Evolutionary conservation across 257 asterid genomes (phyloP), one percentile per base, ranked within the genome.

Genomic region (Penstemon newberryi): DNA sequence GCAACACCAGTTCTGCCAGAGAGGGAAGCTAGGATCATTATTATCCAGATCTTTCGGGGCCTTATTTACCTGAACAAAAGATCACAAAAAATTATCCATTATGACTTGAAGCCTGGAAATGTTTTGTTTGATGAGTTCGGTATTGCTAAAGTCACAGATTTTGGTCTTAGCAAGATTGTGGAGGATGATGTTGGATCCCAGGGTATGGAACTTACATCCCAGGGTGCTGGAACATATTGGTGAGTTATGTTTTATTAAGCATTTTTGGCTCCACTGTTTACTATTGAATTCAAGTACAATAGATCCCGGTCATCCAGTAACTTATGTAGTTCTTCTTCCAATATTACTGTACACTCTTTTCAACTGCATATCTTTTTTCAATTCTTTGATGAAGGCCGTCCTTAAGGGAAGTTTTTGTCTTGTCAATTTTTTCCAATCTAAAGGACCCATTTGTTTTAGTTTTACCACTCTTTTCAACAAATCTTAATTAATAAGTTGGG

Each of bases 161-260:
- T 94, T 74, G 99, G 99, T 71, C 97, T 91, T 72, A 94, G 99
- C 89, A 94, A 94, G 92, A 94, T 94, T 57, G 96, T 94, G 66
- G 99, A 91, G 84, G 95, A 89, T 67, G 84, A 91, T 81, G 99
- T 91, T 70, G 99, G 99, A 67, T 94, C 99, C 63, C 96, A 87
- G 77, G 99, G 99, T 74, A 94, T 94, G 99, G 99, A 94, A 80
- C 97, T 94, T 70, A 94, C 99, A 3, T 94, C 99, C 46, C 99
- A 94, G 76, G 99, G 99, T 39, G 99, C 99, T 19, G 99, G 99
- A 76, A 94, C 99, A 50, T 94, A 94, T 84, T 94, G 99, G 99
- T 94, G 71, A 87, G 96, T 81, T 56, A 41, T 63, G 51, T 56
- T 66, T 25, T 45, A 53, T 41, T 40, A 45, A 4, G 56, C 67